Evolutionary conservation across 1,284 basidiomycete species (phyloP), one percentile per base, ranked within the genome.

Genomic region (Ustilago loliicola): DNA sequence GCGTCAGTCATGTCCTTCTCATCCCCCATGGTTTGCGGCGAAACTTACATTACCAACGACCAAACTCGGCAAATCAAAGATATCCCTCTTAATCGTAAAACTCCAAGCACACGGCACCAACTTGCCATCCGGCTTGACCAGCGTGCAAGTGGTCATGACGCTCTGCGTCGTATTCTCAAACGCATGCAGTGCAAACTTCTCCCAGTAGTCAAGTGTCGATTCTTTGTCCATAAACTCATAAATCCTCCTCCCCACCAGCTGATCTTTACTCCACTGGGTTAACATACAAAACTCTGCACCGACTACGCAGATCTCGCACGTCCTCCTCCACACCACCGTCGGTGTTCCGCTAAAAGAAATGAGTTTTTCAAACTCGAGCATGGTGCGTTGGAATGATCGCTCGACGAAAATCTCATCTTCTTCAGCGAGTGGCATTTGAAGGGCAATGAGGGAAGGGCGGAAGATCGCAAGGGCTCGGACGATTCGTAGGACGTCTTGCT

Each of bases 311-410:
- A 99, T 95, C 88, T 99, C 97, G 84, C 96, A 96, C 19, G 97
- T 99, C 56, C 96, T 90, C 34, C 96, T 91, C 96, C 96, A 99
- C 1, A 98, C 94, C n/a, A 97, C 95, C 0, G 96, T 99, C 2
- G 96, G 97, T n/a, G 97, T 99, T 6, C 96, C 97, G 72, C 93
- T 96, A 87, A 95, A 97, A 50, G 94, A 95, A 77, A 99, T 96
- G 74, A 98, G 90, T 87, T 98, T 98, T 87, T 98, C 95, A 66
- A 98, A 90, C 89, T 98, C 95, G 80, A 98, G 90, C 75, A 98
- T 88, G 29, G 95, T 95, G 50, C 96, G 90, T 87, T 98, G 96
- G 86, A 98, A 95, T 77, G 94, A 96, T 77, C 93, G 92, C 88
- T 98, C 96, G 65, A 98, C 92, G 87, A 98, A 98, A 3, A 82